Conservation (phyloP, 1,284 basidiomycete genomes). For the Ustilago lituana region DNA sequence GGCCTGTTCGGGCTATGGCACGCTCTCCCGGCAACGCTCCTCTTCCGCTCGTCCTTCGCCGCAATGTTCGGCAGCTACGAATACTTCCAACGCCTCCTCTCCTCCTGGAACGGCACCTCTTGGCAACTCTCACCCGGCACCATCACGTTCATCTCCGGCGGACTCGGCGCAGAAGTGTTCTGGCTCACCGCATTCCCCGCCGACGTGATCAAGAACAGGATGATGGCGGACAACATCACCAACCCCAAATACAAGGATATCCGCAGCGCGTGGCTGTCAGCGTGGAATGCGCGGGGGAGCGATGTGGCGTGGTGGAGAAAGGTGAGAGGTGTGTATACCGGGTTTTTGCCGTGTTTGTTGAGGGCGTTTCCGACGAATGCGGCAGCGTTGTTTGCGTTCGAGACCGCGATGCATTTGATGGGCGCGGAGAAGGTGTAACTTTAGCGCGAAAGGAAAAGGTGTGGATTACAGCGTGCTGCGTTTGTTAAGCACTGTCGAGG, state of each 20-base stretch:
- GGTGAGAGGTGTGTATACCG: slow-evolving; percentile 53
- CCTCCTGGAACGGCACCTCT: slow-evolving; percentile 32
- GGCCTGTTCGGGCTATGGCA: slow-evolving; percentile 66
- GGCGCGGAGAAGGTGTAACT: slow-evolving; percentile 50
- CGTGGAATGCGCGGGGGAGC: slow-evolving; percentile 48
- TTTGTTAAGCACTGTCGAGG: no score
- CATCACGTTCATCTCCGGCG: slow-evolving; percentile 77
- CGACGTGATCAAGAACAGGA: slow-evolving; percentile 75
- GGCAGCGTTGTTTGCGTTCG: slow-evolving; percentile 61
- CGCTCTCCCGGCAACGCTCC: slow-evolving; percentile 66
- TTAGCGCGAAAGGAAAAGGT: not conserved
- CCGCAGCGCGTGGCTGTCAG: slow-evolving; percentile 24
- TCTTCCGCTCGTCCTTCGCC: slow-evolving; percentile 65
- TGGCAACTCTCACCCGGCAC: slow-evolving; percentile 73
- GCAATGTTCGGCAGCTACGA: slow-evolving; percentile 67
- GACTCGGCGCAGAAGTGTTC: slow-evolving; percentile 66
- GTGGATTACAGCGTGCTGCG: no score
- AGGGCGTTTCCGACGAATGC: slow-evolving; percentile 65
- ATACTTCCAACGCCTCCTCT: slow-evolving; percentile 49
- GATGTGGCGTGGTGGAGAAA: slow-evolving; percentile 12
- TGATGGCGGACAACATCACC: slow-evolving; percentile 72
- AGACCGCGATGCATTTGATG: slow-evolving; percentile 62
- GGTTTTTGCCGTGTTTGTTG: slow-evolving; percentile 57
- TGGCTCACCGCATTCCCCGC: slow-evolving; percentile 76
- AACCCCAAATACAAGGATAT: slow-evolving; percentile 65